Conservation (phyloP, 164 flowering plant genomes). For the Stephania cephalantha region DNA sequence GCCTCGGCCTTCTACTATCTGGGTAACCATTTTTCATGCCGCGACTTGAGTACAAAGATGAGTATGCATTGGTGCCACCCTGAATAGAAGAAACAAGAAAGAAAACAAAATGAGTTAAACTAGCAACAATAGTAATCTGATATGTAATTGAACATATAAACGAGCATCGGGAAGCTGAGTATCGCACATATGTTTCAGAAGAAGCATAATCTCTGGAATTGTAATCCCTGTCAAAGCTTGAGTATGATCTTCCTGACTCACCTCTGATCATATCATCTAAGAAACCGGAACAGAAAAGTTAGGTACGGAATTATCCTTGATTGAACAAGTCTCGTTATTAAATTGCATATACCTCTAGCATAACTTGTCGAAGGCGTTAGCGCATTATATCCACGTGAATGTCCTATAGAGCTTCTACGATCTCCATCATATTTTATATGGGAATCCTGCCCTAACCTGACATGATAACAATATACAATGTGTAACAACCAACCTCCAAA, state of each 20-base stretch:
- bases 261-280: constrained; percentile 20
- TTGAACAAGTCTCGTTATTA: not conserved
- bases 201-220: constrained; percentile 14
- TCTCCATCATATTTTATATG: constrained; percentile 15
- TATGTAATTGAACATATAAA: not conserved
- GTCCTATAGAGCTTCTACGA: constrained; percentile 15
- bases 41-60: constrained; percentile 20
- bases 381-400: constrained; percentile 23
- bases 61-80: constrained; percentile 18
- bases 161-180: not conserved
- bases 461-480: not conserved
- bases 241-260: constrained; percentile 14
- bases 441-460: constrained; percentile 17
- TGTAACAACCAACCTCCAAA: constrained; percentile 1
- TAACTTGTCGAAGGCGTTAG: constrained; percentile 21
- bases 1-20: constrained; percentile 17
- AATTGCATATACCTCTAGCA: constrained; percentile 19
- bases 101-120: not conserved
- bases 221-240: constrained; percentile 22
- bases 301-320: not conserved
- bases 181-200: constrained; percentile 16
- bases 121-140: too few relatives aligned
- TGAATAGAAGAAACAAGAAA: constrained; percentile 7
- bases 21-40: constrained; percentile 16
- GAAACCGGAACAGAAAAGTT: not conserved